Percentiles rank a stretch among this genome's conserved stretches.
Conservation (phyloP, 768 basidiomycete species). For the Agaricus bisporus region DNA sequence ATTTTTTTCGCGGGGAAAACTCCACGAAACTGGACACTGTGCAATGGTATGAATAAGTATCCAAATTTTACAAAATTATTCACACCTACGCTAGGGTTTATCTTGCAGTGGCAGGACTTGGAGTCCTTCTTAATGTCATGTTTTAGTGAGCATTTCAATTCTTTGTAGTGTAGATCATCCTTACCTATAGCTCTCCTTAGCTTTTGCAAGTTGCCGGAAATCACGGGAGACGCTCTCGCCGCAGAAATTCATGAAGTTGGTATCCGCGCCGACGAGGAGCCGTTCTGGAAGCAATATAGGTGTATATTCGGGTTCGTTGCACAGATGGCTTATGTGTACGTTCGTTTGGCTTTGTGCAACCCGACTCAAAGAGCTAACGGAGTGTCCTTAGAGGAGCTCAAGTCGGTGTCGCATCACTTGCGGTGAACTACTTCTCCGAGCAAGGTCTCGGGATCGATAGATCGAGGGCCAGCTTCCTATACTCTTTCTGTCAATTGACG, state of each 20-base stretch:
- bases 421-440: constrained; percentile 65
- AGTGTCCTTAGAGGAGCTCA: constrained; percentile 43
- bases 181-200: constrained; percentile 20
- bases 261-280: constrained; percentile 33
- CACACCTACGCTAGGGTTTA: constrained; percentile 45
- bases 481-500: constrained; percentile 69
- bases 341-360: constrained; percentile 4
- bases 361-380: neutral
- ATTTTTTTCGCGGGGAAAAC: constrained; percentile 68
- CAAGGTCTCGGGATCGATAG: constrained; percentile 49
- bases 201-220: constrained; percentile 65
- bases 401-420: constrained; percentile 60
- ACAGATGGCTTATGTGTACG: constrained; percentile 62
- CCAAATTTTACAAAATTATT: constrained; percentile 3
- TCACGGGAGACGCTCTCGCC: constrained; percentile 58
- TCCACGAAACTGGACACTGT: constrained; percentile 56
- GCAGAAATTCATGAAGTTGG: constrained; percentile 38
- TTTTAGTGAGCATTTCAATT: constrained; percentile 44
- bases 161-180: no score
- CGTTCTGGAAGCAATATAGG: constrained; percentile 66
- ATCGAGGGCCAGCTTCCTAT: constrained; percentile 52
- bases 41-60: constrained; percentile 42
- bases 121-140: constrained; percentile 51
- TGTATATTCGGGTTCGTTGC: constrained; percentile 70
- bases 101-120: constrained; percentile 58